phyloP scores from a whole-genome alignment of 208 protist genomes.

The Leishmania mexicana region DNA sequence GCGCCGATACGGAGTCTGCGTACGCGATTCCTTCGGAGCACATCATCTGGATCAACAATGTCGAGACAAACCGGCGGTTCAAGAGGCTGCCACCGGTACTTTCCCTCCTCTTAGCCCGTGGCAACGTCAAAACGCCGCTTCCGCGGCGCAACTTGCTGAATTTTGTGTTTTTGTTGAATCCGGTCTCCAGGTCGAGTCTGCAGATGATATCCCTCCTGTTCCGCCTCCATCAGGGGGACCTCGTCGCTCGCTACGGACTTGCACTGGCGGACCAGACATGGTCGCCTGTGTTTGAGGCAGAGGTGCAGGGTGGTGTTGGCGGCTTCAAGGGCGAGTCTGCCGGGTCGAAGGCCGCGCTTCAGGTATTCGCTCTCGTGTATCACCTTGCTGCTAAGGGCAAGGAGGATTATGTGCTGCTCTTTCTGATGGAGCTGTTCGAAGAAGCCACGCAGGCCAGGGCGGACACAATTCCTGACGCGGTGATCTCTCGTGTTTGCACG shows the following conservation, averaged over 20 bases:
- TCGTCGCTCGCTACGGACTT: constrained; percentile 28
- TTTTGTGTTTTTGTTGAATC: constrained; percentile 28
- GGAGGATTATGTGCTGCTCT: constrained; percentile 3
- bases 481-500: constrained; percentile 15
- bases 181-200: constrained; percentile 13
- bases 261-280: constrained; percentile 24
- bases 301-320: not conserved
- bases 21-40: constrained; percentile 20
- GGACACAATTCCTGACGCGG: not conserved
- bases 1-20: not conserved
- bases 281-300: constrained; percentile 16
- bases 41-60: constrained; percentile 40
- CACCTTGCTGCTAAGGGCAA: constrained; percentile 11
- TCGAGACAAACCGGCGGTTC: constrained; percentile 34
- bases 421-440: constrained; percentile 24
- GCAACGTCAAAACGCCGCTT: constrained; percentile 11
- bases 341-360: constrained; percentile 20
- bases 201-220: constrained; percentile 10
- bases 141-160: constrained; percentile 29
- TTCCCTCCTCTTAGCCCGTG: constrained; percentile 6
- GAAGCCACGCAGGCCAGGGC: not conserved
- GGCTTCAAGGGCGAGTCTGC: not conserved
- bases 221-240: constrained; percentile 1
- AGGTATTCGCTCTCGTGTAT: constrained; percentile 18
- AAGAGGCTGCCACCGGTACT: constrained; percentile 20